Percentiles rank a stretch among this genome's conserved stretches.
Evolutionary conservation across 441 rosid genomes (phyloP).

Genomic region (Raphanus hybrid): DNA sequence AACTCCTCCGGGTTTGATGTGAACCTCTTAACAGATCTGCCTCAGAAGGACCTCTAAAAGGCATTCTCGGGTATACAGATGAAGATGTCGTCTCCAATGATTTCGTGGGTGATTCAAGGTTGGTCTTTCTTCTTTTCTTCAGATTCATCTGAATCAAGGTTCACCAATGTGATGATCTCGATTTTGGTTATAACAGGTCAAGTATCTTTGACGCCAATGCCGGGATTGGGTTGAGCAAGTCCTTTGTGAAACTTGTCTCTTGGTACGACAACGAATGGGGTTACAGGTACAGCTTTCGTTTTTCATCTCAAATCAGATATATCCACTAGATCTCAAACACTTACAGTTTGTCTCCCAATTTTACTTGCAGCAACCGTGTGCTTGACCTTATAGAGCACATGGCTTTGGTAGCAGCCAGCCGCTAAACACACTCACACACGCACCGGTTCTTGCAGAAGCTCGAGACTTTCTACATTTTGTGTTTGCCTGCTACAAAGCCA

Average conservation of each 20-base stretch:
- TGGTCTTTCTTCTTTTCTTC: slow-evolving; percentile 25
- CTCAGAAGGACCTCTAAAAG: slow-evolving; percentile 84
- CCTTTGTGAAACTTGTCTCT: slow-evolving; percentile 88
- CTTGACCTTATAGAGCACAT: too few relatives aligned
- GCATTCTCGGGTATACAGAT: slow-evolving; percentile 97
- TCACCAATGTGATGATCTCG: slow-evolving; percentile 14
- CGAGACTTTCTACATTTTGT: background rate
- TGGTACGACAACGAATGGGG: slow-evolving; percentile 99
- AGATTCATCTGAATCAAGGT: background rate
- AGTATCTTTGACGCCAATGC: slow-evolving; percentile 99
- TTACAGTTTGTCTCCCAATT: too few relatives aligned
- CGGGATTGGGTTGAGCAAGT: slow-evolving; percentile 81
- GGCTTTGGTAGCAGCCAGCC: too few relatives aligned
- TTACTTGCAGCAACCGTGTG: too few relatives aligned
- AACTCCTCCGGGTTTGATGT: slow-evolving; percentile 19
- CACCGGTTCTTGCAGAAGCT: too few relatives aligned
- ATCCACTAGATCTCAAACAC: too few relatives aligned
- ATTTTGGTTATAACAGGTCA: slow-evolving; percentile 57
- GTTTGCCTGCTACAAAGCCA: slow-evolving; percentile 10
- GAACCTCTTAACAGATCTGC: slow-evolving; percentile 64
- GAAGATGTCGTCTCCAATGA: slow-evolving; percentile 99
- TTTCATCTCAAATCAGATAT: too few relatives aligned
- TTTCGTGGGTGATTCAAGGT: slow-evolving; percentile 94
- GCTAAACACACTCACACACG: too few relatives aligned
- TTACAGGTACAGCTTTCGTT: slow-evolving; percentile 65